Conservation (phyloP, 768 basidiomycete species). For the Rubroboletus satanas region DNA sequence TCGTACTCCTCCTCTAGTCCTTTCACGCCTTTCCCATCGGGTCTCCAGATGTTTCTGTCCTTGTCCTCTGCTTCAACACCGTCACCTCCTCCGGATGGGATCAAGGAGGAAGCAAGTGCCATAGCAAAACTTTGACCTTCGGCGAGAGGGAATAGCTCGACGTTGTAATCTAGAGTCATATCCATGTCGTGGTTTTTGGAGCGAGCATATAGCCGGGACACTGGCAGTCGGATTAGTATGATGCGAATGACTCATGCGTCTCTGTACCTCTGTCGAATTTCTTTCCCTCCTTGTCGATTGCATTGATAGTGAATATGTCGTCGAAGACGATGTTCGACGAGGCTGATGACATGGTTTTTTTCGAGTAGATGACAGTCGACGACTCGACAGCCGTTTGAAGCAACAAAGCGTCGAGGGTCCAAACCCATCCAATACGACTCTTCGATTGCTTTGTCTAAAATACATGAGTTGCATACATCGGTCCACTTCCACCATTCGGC, state of each 20-base stretch:
- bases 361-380: not conserved
- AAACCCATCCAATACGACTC: too few species aligned
- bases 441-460: not conserved
- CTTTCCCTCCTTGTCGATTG: constrained; percentile 88
- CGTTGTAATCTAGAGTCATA: constrained; percentile 90
- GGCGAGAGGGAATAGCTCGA: constrained; percentile 79
- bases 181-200: constrained; percentile 93
- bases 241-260: not conserved
- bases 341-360: constrained; percentile 46
- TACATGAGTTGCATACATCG: not conserved
- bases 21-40: constrained; percentile 74
- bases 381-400: not conserved
- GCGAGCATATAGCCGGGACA: constrained; percentile 85
- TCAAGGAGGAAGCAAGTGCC: constrained; percentile 79
- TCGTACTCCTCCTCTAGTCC: constrained; percentile 95
- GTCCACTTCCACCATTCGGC: not conserved
- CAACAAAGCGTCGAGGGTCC: not conserved
- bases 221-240: constrained; percentile 39
- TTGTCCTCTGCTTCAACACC: constrained; percentile 60
- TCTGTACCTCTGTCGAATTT: constrained; percentile 91
- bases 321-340: constrained; percentile 84
- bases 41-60: constrained; percentile 78
- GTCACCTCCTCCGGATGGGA: constrained; percentile 51
- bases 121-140: constrained; percentile 73
- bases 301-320: constrained; percentile 85